Evolutionary conservation across 768 basidiomycete genomes (phyloP).

Genomic region (Leccinum subtestaceum): DNA sequence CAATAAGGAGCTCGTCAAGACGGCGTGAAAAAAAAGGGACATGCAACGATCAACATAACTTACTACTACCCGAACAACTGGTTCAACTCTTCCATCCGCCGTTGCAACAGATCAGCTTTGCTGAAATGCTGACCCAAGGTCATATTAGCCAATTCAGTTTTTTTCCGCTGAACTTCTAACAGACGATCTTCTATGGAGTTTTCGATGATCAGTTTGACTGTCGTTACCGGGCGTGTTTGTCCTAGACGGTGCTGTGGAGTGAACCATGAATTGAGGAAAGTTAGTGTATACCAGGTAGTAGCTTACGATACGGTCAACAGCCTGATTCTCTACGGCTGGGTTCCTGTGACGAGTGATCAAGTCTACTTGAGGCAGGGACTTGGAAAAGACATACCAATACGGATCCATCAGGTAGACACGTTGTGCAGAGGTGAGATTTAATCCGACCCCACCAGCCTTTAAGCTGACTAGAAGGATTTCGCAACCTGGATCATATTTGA

Average conservation of each 20-base stretch:
- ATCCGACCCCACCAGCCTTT: slow-evolving; percentile 94
- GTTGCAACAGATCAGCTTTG: slow-evolving; percentile 83
- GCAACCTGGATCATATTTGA: slow-evolving; percentile 85
- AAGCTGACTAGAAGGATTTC: slow-evolving; percentile 95
- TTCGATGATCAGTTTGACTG: slow-evolving; percentile 90
- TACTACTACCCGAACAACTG: slow-evolving; percentile 59
- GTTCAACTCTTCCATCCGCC: slow-evolving; percentile 84
- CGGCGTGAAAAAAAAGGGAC: slow-evolving; percentile 8
- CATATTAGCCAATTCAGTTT: slow-evolving; percentile 92
- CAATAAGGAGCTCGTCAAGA: slow-evolving; percentile 20
- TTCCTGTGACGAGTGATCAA: slow-evolving; percentile 56
- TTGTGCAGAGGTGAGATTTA: slow-evolving; percentile 93
- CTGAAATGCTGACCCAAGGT: slow-evolving; percentile 84
- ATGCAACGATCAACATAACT: slow-evolving; percentile 25
- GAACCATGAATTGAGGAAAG: neutral
- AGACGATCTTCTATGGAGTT: slow-evolving; percentile 92
- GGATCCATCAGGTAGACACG: slow-evolving; percentile 96
- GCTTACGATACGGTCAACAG: slow-evolving; percentile 93
- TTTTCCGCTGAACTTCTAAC: slow-evolving; percentile 91
- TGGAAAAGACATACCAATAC: slow-evolving; percentile 62
- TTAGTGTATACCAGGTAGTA: neutral
- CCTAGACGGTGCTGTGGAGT: slow-evolving; percentile 83
- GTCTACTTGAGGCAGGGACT: neutral
- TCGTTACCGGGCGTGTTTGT: slow-evolving; percentile 87
- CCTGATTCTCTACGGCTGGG: slow-evolving; percentile 96